A percentile compares a stretch with the other conserved stretches of the same genome.
Evolutionary conservation across 2,329 filamentous ascomycete species (phyloP).

Genomic region (Penicillium aurantiogriseum): DNA sequence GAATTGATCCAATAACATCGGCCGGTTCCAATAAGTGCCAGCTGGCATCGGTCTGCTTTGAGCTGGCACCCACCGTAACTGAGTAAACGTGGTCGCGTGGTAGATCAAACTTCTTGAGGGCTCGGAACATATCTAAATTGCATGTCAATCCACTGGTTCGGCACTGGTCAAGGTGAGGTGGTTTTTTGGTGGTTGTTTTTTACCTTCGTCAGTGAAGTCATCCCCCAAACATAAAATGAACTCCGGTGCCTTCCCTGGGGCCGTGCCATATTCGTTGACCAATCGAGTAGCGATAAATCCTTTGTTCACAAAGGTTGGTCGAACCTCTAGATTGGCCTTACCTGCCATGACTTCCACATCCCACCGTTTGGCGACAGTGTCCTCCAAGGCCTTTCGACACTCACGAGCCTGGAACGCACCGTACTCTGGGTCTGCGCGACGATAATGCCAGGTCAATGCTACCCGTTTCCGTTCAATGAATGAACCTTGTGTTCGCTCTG

Average conservation of each 20-base stretch:
- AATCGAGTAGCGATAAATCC: slow-evolving; percentile 88
- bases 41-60: slow-evolving; percentile 83
- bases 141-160: neutral
- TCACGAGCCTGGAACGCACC: slow-evolving; percentile 75
- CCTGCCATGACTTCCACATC: slow-evolving; percentile 96
- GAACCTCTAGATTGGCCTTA: slow-evolving; percentile 94
- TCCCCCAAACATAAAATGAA: slow-evolving; percentile 92
- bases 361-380: slow-evolving; percentile 72
- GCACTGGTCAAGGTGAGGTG: no score
- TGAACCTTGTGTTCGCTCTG: slow-evolving; percentile 80
- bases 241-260: slow-evolving; percentile 62
- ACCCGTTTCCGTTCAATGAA: slow-evolving; percentile 95
- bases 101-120: slow-evolving; percentile 61
- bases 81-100: slow-evolving; percentile 73
- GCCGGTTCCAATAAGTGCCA: slow-evolving; percentile 87
- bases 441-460: slow-evolving; percentile 96
- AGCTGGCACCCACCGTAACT: slow-evolving; percentile 86
- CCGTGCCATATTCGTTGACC: slow-evolving; percentile 66
- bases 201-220: slow-evolving; percentile 97
- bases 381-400: slow-evolving; percentile 78
- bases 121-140: slow-evolving; percentile 72
- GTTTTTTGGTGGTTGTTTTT: neutral
- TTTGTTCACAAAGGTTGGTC: slow-evolving; percentile 97
- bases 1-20: slow-evolving; percentile 73
- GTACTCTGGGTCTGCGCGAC: slow-evolving; percentile 81